Base-by-base conservation (phyloP, 2,329 filamentous ascomycete species). In the Amylocarpus encephaloides region DNA sequence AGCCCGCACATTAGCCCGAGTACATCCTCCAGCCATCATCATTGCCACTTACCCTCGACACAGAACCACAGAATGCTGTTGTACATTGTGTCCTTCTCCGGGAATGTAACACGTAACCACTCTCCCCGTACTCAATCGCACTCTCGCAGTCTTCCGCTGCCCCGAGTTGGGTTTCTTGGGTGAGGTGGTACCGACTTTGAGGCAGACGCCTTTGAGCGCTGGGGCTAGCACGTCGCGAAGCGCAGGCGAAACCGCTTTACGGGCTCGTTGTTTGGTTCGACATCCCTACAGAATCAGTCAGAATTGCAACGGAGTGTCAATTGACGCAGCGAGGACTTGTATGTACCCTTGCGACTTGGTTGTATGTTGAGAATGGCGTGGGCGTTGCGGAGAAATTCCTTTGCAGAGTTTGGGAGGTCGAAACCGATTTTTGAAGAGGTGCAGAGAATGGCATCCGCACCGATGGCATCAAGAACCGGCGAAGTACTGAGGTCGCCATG, bases 101-200 rank as follows among this genome's bases (percentile, higher is more conserved):
- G 91, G 90, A 65, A 98, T 96, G 73, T 96, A 97, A 22, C 88
- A 88, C 52, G 89, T 95, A 56, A 98, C 77, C 52, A 94, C 79
- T 66, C 83, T 88, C 49, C 93, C 93, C 57, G 82, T 91, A 53
- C 87, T 93, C 67, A 98, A 74, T 60, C 91, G 78, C 16, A 98
- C 85, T 75, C 92, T 88, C 2, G 92, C 92, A 51, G 89, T 93
- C 76, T 98, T 98, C 57, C 93, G 79, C 77, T 97, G 90, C 49
- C 91, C 93, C 26, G 93, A 98, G 71, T 98, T 98, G 59, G 93
- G 93, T 73, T 98, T 98, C 83, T 98, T 98, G 50, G 93, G 93
- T 65, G 93, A 90, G 62, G 87, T 90, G 62, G 91, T 88, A 64
- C 88, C 90, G 53, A 97, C 93, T 68, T 94, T 91, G 57, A 98